These are phyloP conservation scores for Komagataella ulmi DNA, from an alignment of 805 yeast species.

Conservation along the genomic window DNA sequence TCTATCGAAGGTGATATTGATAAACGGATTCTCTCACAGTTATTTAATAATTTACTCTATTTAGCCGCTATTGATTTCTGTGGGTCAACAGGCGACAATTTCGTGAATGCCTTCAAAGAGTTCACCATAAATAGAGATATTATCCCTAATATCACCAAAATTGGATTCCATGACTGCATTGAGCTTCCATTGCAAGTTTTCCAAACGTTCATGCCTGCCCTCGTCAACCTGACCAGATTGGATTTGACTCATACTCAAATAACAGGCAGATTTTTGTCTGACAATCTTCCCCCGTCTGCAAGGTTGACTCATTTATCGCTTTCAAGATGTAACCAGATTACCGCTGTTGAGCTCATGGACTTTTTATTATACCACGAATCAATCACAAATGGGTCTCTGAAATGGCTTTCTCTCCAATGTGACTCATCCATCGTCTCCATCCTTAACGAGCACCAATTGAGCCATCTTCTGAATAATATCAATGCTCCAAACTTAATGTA, in stretches of 20 bases:
- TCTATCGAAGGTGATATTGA: constrained; percentile 77
- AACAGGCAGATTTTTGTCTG: constrained; percentile 43
- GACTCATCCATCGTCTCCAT: constrained; percentile 41
- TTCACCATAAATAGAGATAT: constrained; percentile 16
- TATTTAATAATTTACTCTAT: constrained; percentile 40
- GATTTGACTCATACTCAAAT: constrained; percentile 78
- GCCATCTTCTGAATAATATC: constrained; percentile 27
- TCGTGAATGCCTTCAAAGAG: constrained; percentile 43
- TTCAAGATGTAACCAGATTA: constrained; percentile 49
- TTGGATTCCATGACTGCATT: constrained; percentile 84
- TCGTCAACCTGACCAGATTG: constrained; percentile 44
- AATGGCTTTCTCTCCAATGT: constrained; percentile 40
- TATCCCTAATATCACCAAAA: constrained; percentile 20
- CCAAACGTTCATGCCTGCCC: constrained; percentile 40
- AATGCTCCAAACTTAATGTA: constrained; percentile 30
- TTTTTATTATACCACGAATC: constrained; percentile 67
- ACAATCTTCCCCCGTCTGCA: constrained; percentile 38
- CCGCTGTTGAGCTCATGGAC: constrained; percentile 58
- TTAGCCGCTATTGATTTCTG: constrained; percentile 75
- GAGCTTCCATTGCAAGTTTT: constrained; percentile 51
- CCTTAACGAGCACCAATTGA: constrained; percentile 28
- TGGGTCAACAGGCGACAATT: constrained; percentile 62
- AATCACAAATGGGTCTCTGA: constrained; percentile 22
- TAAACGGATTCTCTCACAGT: constrained; percentile 33
- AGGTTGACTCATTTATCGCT: constrained; percentile 64